Evolutionary conservation across 1,139 yeast genomes (phyloP).

Genomic region (Debaryomyces udenii): DNA sequence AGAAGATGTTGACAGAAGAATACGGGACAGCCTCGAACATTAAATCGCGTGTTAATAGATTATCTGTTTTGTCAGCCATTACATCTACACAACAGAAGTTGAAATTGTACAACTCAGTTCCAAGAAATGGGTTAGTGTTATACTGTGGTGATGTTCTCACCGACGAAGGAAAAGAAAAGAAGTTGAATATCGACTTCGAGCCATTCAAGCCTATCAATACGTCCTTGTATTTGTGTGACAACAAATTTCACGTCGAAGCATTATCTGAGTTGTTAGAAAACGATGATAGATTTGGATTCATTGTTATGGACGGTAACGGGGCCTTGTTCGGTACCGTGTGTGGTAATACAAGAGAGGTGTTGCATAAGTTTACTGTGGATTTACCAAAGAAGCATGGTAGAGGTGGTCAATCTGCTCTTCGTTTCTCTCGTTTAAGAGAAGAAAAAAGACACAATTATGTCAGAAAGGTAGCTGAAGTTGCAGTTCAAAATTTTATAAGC

Average conservation of each 20-base stretch:
- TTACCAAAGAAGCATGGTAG: conserved; percentile 99
- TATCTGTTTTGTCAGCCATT: conserved; percentile 93
- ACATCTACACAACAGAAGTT: conserved; percentile 97
- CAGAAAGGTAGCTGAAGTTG: conserved; percentile 96
- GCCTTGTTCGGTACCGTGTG: conserved; percentile 94
- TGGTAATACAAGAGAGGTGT: conserved; percentile 94
- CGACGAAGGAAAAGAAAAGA: conserved; percentile 96
- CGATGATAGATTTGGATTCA: conserved; percentile 95
- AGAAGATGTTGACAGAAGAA: conserved; percentile 95
- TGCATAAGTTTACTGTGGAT: conserved; percentile 96
- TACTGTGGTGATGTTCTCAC: conserved; percentile 98
- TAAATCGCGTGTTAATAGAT: conserved; percentile 94
- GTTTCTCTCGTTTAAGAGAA: conserved; percentile 98
- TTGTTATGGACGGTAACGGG: conserved; percentile 99
- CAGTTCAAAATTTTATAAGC: conserved; percentile 94
- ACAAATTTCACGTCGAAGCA: conserved; percentile 97
- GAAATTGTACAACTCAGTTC: conserved; percentile 85
- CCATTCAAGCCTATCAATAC: conserved; percentile 99
- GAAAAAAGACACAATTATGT: conserved; percentile 98
- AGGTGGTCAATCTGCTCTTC: conserved; percentile 99
- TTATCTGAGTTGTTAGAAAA: conserved; percentile 89
- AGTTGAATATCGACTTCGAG: conserved; percentile 91
- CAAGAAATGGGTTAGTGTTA: conserved; percentile 90
- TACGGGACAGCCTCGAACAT: conserved; percentile 98
- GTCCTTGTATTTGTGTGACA: conserved; percentile 92